A percentile compares a stretch with the other conserved stretches of the same genome.
phyloP scores from a whole-genome alignment of 495 filamentous ascomycete genomes.

The Ramalina peruviana region DNA sequence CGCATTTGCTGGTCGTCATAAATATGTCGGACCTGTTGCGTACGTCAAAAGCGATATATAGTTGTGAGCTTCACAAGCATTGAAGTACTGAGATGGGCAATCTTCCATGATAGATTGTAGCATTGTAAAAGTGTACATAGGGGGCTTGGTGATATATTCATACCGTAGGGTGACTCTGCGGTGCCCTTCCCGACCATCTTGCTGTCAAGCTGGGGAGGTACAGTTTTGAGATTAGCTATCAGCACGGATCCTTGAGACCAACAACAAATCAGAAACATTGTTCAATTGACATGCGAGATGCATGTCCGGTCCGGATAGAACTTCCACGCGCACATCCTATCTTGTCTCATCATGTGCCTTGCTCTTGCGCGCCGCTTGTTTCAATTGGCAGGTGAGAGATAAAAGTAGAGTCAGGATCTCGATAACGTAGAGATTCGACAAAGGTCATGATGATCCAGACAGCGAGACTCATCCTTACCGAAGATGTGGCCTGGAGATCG shows the following conservation, averaged over 20 bases:
- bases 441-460: background rate
- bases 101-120: background rate
- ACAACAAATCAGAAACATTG: too few relatives aligned
- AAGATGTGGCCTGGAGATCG: background rate
- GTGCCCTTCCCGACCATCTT: background rate
- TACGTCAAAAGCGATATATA: conserved; percentile 6
- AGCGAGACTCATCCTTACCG: background rate
- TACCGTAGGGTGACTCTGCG: background rate
- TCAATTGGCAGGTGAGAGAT: background rate
- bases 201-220: background rate
- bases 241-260: too few relatives aligned
- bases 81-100: background rate
- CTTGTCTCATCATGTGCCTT: background rate
- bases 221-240: background rate
- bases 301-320: too few relatives aligned
- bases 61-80: background rate
- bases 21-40: conserved; percentile 13
- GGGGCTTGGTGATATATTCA: background rate
- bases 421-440: background rate
- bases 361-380: background rate
- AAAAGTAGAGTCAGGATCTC: background rate
- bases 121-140: background rate
- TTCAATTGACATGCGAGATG: too few relatives aligned
- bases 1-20: conserved; percentile 15
- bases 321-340: too few relatives aligned